Evolutionary conservation across 2,329 filamentous ascomycete species (phyloP), one percentile per base, ranked within the genome.

Genomic region (Aspergillus persii): DNA sequence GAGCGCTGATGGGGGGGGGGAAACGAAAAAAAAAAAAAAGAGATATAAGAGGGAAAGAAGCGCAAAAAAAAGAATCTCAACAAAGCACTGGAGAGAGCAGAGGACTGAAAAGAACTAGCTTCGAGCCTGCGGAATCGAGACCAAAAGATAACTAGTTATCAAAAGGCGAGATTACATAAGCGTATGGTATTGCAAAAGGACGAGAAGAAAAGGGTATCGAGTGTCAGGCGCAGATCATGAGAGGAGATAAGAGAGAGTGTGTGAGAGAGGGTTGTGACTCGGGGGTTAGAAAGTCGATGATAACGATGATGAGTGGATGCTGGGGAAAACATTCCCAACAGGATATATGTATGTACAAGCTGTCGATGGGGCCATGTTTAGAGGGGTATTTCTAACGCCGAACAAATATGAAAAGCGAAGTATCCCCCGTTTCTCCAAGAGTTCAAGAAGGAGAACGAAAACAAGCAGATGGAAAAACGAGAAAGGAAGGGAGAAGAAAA

Each of bases 111-210:
- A 31, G 50, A 50, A 72, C 63, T 72, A 72, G 56, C 70, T 74
- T 73, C 67, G 68, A 67, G 67, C 71, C 68, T 71, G 72, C 71
- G 68, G 69, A 64, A 69, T 68, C 49, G 54, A 60, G 50, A 11
- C n/a, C 33, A 46, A 53, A 41, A 4, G 15, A 41, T 41, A n/a
- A n/a, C n/a, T n/a, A n/a, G n/a, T n/a, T n/a, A 41, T 26, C 44
- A 46, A 27, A 50, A 31, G 31, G 9, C 33, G 49, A 63, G 53
- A 62, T 62, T 53, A 60, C 61, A 63, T 56, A 29, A 36, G 41
- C 18, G 48, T 50, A 53, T 55, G 48, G 30, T 50, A 53, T 56
- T 44, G 50, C 27, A 54, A 53, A 23, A 60, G 57, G 11, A 52
- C 44, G 53, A n/a, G 57, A 51, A 60, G 62, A 56, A 61, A 63